These are phyloP conservation scores for Kluyveromyces starmeri DNA, from an alignment of 805 yeast species.

Conservation along the genomic window DNA sequence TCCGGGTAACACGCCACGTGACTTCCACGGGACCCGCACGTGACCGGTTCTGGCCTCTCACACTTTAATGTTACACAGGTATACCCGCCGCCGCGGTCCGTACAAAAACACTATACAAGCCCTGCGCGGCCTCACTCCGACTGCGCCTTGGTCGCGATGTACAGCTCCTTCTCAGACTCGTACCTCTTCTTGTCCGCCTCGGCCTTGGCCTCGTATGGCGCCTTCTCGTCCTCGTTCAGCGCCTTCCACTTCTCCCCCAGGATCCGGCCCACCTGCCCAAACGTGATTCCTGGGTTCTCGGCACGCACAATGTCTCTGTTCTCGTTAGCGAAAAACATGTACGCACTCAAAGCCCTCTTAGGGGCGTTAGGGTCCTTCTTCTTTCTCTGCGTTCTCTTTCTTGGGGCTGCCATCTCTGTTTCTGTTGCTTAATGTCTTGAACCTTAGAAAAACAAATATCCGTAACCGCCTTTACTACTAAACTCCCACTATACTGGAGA, in stretches of 20 bases:
- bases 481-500: no score
- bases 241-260: slow-evolving; percentile 98
- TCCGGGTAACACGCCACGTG: no score
- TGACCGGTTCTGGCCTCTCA: no score
- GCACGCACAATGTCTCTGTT: slow-evolving; percentile 93
- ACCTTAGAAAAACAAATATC: no score
- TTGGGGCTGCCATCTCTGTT: slow-evolving; percentile 36
- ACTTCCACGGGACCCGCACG: no score
- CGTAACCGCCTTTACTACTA: no score
- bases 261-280: slow-evolving; percentile 91
- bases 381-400: slow-evolving; percentile 36
- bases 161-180: slow-evolving; percentile 90
- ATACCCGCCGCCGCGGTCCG: no score
- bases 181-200: slow-evolving; percentile 96
- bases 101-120: no score
- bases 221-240: slow-evolving; percentile 69
- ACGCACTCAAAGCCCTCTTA: slow-evolving; percentile 95
- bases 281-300: slow-evolving; percentile 92
- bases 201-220: slow-evolving; percentile 88
- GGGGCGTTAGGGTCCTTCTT: slow-evolving; percentile 94
- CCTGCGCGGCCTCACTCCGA: slow-evolving; percentile 10
- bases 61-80: no score
- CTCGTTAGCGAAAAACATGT: slow-evolving; percentile 98
- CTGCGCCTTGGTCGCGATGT: slow-evolving; percentile 42
- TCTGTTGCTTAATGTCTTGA: no score